A percentile compares a stretch with the other conserved stretches of the same genome.
Evolutionary conservation across 805 yeast species (phyloP).

Genomic region (Wickerhamomyces silvicola): DNA sequence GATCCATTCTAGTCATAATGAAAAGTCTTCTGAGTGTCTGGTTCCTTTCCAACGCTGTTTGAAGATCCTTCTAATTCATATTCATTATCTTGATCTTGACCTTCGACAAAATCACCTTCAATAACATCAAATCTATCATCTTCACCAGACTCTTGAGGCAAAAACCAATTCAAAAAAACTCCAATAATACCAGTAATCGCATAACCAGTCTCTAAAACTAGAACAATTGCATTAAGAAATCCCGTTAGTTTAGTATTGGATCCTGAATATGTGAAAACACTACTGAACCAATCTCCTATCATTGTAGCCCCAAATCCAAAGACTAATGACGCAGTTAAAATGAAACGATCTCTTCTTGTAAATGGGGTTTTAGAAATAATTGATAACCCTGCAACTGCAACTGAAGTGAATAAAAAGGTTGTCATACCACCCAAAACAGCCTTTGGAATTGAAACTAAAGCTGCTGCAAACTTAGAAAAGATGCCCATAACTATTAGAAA

Average conservation of each 20-base stretch:
- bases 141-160: constrained; percentile 54
- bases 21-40: too few relatives aligned
- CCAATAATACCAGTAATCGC: constrained; percentile 66
- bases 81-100: constrained; percentile 9
- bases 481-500: constrained; percentile 82
- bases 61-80: constrained; percentile 4
- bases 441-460: constrained; percentile 76
- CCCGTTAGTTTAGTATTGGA: constrained; percentile 48
- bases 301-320: constrained; percentile 65
- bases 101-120: constrained; percentile 11
- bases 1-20: too few relatives aligned
- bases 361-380: constrained; percentile 49
- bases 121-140: constrained; percentile 14
- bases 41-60: constrained; percentile 5
- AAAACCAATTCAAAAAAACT: constrained; percentile 48
- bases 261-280: constrained; percentile 62
- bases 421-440: constrained; percentile 88
- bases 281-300: constrained; percentile 58
- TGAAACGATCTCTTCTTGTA: constrained; percentile 68
- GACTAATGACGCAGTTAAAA: constrained; percentile 54
- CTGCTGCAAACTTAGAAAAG: constrained; percentile 82
- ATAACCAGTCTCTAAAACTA: constrained; percentile 69
- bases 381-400: constrained; percentile 67
- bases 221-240: constrained; percentile 56
- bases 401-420: constrained; percentile 68